Base-by-base conservation (phyloP, 768 basidiomycete genomes). In the Fistulinella prunicolor region DNA sequence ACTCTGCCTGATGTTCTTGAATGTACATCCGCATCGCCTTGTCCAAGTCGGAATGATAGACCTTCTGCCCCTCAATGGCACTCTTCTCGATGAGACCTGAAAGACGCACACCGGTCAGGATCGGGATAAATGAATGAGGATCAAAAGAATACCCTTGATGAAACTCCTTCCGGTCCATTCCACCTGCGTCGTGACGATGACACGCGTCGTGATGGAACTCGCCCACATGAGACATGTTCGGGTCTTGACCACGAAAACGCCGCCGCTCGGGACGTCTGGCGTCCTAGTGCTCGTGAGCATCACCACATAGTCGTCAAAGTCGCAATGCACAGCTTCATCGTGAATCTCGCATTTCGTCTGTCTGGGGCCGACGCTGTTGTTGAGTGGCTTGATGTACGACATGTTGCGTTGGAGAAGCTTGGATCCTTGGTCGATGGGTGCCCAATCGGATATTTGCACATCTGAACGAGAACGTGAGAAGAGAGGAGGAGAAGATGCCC, bases 101-200 rank as follows among this genome's bases (percentile, higher is more conserved):
- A 23, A 48, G 19, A 24, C 41, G 37, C 19, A 38, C 41, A 4
- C 28, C 46, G 22, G 44, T 48, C 36, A 56, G 17, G 9, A 41
- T 23, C 13, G 16, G 23, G 36, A 14, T 47, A 9, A 13, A 50
- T 37, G 16, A 48, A 17, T 9, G 9, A 24, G 1, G 3, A 17
- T 7, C 17, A 36, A 6, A 30, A 32, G 10, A 51, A 73, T 48
- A 93, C 94, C 87, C 70, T 90, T 95, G 68, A 99, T 94, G 70
- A 97, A 98, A 70, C 91, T 94, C 57, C 93, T 79, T 37, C 94
- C 94, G 0, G 90, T 91, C 94, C 95, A 99, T 51, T 97, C 94
- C 2, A 98, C 90, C 54, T 87, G 81, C 4, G 89, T 92, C 35
- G 91, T 94, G 4, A 98, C 90, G 10, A 94, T 54, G 13, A 99